Conservation (phyloP, 768 basidiomycete species). For the Podaxis mareebaensis region DNA sequence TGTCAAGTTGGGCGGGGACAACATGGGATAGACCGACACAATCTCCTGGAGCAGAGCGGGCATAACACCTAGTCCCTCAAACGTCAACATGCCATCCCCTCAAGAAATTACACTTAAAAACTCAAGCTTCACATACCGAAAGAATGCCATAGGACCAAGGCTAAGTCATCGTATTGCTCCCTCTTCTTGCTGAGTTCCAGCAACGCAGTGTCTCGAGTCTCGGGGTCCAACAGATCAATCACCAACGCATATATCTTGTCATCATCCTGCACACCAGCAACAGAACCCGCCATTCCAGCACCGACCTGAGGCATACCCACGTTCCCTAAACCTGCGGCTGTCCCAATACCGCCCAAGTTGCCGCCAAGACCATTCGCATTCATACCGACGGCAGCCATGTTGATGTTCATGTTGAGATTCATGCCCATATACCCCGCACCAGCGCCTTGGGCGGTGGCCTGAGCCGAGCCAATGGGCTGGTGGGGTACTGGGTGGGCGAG, state of each 20-base stretch:
- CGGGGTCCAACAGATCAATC: slow-evolving; percentile 81
- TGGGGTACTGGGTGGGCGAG: slow-evolving; percentile 60
- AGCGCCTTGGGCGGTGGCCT: neutral
- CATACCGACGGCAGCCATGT: slow-evolving; percentile 14
- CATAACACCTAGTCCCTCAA: slow-evolving; percentile 77
- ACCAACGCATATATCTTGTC: slow-evolving; percentile 89
- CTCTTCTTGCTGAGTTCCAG: slow-evolving; percentile 98
- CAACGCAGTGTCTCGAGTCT: slow-evolving; percentile 84
- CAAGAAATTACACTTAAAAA: neutral
- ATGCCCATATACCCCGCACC: slow-evolving; percentile 8
- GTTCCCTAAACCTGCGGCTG: neutral
- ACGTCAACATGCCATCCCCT: neutral
- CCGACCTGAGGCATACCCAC: slow-evolving; percentile 12
- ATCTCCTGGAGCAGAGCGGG: slow-evolving; percentile 96
- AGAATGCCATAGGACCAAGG: slow-evolving; percentile 96
- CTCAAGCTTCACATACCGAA: slow-evolving; percentile 64
- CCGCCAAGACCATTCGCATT: slow-evolving; percentile 25
- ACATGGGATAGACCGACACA: slow-evolving; percentile 94
- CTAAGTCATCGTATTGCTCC: slow-evolving; percentile 98
- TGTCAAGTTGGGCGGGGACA: slow-evolving; percentile 93
- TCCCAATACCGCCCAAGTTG: neutral
- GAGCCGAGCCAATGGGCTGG: slow-evolving; percentile 32
- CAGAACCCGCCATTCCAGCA: slow-evolving; percentile 16
- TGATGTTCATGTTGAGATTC: slow-evolving; percentile 29
- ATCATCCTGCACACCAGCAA: slow-evolving; percentile 45